phyloP scores from a whole-genome alignment of 139 green algal species.

The Eudorina sp. region DNA sequence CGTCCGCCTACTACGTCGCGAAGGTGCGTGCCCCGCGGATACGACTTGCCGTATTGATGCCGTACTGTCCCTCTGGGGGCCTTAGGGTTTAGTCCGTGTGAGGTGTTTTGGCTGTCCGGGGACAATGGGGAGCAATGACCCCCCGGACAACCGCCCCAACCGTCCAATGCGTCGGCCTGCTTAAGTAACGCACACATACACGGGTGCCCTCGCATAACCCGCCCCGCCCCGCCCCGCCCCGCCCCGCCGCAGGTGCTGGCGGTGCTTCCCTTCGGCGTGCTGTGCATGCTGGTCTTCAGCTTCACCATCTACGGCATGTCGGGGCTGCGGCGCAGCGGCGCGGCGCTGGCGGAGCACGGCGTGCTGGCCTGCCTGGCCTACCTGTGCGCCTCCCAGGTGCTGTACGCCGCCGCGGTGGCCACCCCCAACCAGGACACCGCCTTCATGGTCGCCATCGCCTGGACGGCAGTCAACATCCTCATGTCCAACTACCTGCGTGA shows the following conservation, averaged over 20 bases:
- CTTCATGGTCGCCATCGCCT: slow-evolving; percentile 80
- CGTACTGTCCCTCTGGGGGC: no score
- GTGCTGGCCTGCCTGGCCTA: slow-evolving; percentile 57
- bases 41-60: no score
- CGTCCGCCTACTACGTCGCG: slow-evolving; percentile 72
- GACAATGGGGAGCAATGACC: no score
- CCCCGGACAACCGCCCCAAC: no score
- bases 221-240: slow-evolving; percentile 36
- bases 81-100: no score
- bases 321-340: slow-evolving; percentile 55
- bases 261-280: slow-evolving; percentile 69
- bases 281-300: slow-evolving; percentile 64
- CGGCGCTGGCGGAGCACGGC: slow-evolving; percentile 46
- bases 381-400: slow-evolving; percentile 64
- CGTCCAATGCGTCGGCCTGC: no score
- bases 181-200: neutral
- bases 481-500: slow-evolving; percentile 73
- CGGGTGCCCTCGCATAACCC: neutral
- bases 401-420: slow-evolving; percentile 60
- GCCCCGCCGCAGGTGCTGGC: slow-evolving; percentile 70
- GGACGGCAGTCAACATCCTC: slow-evolving; percentile 78
- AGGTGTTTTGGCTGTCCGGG: no score
- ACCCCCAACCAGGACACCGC: slow-evolving; percentile 71
- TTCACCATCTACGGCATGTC: slow-evolving; percentile 74
- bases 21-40: no score